phyloP scores from a whole-genome alignment of 148 eudicot genomes.

The Fagopyrum tataricum region DNA sequence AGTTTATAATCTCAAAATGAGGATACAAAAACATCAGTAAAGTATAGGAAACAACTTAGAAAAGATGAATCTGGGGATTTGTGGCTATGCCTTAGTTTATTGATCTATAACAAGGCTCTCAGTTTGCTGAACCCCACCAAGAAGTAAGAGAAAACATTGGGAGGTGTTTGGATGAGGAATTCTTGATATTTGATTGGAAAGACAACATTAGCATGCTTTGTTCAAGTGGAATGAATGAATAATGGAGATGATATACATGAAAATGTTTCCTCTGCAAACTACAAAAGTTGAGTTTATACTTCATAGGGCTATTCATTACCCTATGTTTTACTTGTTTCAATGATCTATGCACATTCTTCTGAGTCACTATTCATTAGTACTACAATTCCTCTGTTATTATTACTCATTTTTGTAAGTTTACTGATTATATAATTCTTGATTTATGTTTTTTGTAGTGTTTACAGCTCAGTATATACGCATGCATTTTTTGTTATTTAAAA shows the following conservation, averaged over 20 bases:
- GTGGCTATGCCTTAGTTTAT: not conserved
- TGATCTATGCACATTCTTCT: not conserved
- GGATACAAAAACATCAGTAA: not conserved
- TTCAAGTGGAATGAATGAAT: slow-evolving; percentile 25
- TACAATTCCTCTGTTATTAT: not conserved
- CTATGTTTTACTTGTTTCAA: not conserved
- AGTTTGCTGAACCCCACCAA: not conserved
- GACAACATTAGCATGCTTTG: slow-evolving; percentile 30
- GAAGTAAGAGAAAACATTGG: not conserved
- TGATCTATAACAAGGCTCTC: not conserved
- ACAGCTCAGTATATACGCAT: not conserved
- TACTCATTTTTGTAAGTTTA: not conserved
- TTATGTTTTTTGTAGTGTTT: too few species aligned
- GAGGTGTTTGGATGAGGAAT: not conserved
- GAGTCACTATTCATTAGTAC: not conserved
- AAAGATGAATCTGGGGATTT: not conserved
- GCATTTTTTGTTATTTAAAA: slow-evolving; percentile 13
- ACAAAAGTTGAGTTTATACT: slow-evolving; percentile 18
- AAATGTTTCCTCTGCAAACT: slow-evolving; percentile 47
- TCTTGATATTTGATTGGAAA: slow-evolving; percentile 1
- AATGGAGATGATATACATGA: slow-evolving; percentile 23
- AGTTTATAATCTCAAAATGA: slow-evolving; percentile 28
- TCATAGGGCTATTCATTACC: not conserved
- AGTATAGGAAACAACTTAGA: not conserved
- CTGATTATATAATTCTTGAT: too few species aligned